Evolutionary conservation across 495 filamentous ascomycete genomes (phyloP), one percentile per base, ranked within the genome.

Genomic region (Corynascus novoguineensis): DNA sequence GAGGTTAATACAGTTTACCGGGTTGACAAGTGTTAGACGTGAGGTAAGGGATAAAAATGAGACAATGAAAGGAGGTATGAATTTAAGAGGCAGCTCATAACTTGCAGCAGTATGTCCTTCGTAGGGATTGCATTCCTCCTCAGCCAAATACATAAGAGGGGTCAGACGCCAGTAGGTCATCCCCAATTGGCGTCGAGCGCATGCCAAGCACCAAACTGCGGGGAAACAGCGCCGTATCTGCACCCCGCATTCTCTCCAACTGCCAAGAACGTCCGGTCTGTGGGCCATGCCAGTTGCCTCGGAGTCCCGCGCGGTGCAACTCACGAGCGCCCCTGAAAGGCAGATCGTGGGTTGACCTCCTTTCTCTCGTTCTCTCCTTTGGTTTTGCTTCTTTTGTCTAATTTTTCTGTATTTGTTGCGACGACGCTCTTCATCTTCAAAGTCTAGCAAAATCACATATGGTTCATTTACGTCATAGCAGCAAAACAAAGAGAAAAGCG

Each of bases 221-320:
- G 53, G 53, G 45, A 32, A 29, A 5, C 10, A 7, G 22, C 22
- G 32, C 5, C 22, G 5, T 4, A 10, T 5, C 34, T n/a, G 41
- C 42, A 47, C 53, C 53, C 53, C 53, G 53, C 53, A 55, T 55
- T 56, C 17, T 24, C 53, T 29, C 53, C 45, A 49, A 41, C 25
- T 48, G 53, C 53, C 45, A 56, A 56, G 53, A 34, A 7, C 24
- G 32, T 24, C 44, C n/a, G 12, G n/a, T 21, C n/a, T 21, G 22
- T 24, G 24, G 53, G 41, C 53, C 44, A 48, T 48, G 44, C 53
- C 24, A 40, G 53, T 49, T 31, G 31, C 53, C 34, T 56, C 44
- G 34, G 45, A 1, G 22, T 35, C 25, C n/a, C 21, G 40, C 28
- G 27, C 1, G 37, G 44, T 19, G 53, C 7, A 25, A 55, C 34